These are phyloP conservation scores for Acanthamoeba comandoni DNA, from an alignment of 208 protist genomes.

Conservation along the genomic window DNA sequence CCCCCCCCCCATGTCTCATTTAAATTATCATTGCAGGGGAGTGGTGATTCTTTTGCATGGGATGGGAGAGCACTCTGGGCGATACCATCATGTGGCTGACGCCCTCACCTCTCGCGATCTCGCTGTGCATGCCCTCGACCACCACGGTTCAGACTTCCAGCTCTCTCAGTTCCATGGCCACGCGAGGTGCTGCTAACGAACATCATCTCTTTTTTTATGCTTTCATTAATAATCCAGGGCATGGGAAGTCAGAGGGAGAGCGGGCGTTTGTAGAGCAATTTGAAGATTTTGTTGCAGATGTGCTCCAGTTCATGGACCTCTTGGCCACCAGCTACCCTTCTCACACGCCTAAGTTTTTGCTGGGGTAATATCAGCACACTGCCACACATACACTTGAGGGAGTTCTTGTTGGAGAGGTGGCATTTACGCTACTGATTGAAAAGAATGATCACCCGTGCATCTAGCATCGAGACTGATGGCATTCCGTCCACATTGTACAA, in stretches of 20 bases:
- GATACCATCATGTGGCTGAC: conserved; percentile 26
- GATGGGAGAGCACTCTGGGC: conserved; percentile 42
- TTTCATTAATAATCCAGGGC: not conserved
- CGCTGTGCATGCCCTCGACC: conserved; percentile 60
- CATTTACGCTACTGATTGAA: conserved; percentile 10
- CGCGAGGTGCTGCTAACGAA: too few species aligned
- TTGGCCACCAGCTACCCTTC: conserved; percentile 25
- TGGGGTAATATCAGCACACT: not conserved
- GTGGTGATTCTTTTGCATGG: conserved; percentile 61
- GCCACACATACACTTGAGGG: not conserved
- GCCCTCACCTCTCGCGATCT: conserved; percentile 7
- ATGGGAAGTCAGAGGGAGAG: conserved; percentile 54
- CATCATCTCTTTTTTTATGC: not conserved
- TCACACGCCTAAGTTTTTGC: conserved; percentile 14
- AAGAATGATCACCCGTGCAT: too few species aligned
- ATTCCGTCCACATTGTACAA: too few species aligned
- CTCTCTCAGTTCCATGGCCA: too few species aligned
- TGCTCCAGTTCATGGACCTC: conserved; percentile 42
- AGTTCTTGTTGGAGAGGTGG: not conserved
- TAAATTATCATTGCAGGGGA: conserved; percentile 3
- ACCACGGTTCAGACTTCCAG: conserved; percentile 5
- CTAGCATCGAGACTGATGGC: too few species aligned
- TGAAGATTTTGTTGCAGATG: conserved; percentile 37
- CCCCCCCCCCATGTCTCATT: conserved; percentile 2
- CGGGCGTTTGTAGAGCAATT: conserved; percentile 5